Evolutionary conservation across 2,329 filamentous ascomycete species (phyloP), one percentile per base, ranked within the genome.

Genomic region (Canariomyces notabilis): DNA sequence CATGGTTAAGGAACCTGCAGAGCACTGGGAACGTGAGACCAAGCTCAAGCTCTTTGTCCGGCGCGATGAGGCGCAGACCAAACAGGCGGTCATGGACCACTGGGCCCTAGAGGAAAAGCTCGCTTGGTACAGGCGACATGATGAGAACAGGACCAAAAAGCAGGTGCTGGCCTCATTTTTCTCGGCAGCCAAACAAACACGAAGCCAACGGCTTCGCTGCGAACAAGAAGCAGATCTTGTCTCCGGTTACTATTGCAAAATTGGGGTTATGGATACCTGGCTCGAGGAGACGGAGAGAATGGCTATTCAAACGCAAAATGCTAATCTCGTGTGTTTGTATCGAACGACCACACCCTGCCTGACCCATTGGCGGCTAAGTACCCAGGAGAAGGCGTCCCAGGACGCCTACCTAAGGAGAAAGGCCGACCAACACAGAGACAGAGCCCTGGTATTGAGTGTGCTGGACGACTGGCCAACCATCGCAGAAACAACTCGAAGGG

Each of bases 31-130:
- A 12, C 54, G 55, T 20, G 58, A 60, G 51, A 51, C 58, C 21
- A 55, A 53, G 22, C 57, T 64, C 2, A 51, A 41, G 7, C 16
- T 51, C 0, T 61, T 56, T 29, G 41, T 42, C 7, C 48, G 42
- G 12, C 35, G 49, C 5, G 51, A 53, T 11, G 46, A 53, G 2
- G 46, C 46, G 18, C 37, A 53, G 20, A 51, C 52, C 14, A 57
- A 58, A 45, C 15, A 20, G 4, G 39, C 47, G 1, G 49, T 57
- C 6, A 33, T 63, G 7, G 53, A 54, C 11, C 52, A 56, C 33
- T 65, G 62, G 62, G 42, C 54, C 5, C 53, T 61, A 23, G 52
- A 57, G 21, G 59, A 62, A 41, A 56, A 57, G 36, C 52, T 61
- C 2, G 55, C 45, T 4, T 61, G 59, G 43, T 55, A 54, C 33